phyloP scores from a whole-genome alignment of 2,329 filamentous ascomycete species.

The Fusarium buxicola region DNA sequence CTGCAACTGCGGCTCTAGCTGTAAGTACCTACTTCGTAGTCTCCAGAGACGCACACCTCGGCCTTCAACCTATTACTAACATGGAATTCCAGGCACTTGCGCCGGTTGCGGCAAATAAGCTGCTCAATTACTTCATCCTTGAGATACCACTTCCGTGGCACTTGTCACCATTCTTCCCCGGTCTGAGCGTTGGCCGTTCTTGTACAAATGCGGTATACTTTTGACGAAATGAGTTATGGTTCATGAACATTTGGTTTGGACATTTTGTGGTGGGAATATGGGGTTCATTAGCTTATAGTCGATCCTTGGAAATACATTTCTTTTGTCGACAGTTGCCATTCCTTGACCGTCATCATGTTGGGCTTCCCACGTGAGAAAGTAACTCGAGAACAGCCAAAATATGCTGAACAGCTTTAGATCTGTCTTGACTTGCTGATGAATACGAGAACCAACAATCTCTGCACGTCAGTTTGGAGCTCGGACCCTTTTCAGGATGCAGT shows the following conservation, averaged over 20 bases:
- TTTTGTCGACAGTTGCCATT: slow-evolving; percentile 4
- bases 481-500: too few species aligned
- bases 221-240: slow-evolving; percentile 20
- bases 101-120: slow-evolving; percentile 47
- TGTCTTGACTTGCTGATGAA: too few species aligned
- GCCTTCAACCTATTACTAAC: slow-evolving; percentile 24
- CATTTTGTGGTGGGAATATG: slow-evolving; percentile 31
- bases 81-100: slow-evolving; percentile 46
- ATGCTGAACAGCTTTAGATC: too few species aligned
- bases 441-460: too few species aligned
- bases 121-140: slow-evolving; percentile 9
- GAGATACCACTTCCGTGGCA: slow-evolving; percentile 26
- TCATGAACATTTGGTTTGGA: slow-evolving; percentile 17
- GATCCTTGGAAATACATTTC: slow-evolving; percentile 34
- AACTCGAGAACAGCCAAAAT: too few species aligned
- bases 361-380: too few species aligned
- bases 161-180: slow-evolving; percentile 30
- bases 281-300: slow-evolving; percentile 34
- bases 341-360: background rate
- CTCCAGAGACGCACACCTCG: too few species aligned
- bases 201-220: slow-evolving; percentile 11
- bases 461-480: too few species aligned
- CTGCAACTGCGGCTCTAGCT: slow-evolving; percentile 54
- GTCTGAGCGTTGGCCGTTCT: slow-evolving; percentile 13
- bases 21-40: slow-evolving; percentile 41